phyloP scores from a whole-genome alignment of 805 yeast species.

The Starmerella floricola region DNA sequence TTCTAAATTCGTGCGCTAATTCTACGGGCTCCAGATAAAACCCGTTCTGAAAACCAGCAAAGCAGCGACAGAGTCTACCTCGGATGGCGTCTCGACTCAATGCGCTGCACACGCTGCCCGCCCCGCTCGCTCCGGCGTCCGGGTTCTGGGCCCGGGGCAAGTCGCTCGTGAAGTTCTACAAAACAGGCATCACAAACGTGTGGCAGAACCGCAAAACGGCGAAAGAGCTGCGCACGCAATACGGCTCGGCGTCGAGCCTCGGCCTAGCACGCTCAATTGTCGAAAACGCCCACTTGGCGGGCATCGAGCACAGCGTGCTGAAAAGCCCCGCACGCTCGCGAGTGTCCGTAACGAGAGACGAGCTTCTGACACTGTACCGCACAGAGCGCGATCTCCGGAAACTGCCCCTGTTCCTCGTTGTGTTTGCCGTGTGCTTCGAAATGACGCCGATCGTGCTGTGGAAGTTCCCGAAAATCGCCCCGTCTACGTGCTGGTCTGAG shows the following conservation, averaged over 20 bases:
- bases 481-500: slow-evolving; percentile 40
- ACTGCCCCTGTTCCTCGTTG: slow-evolving; percentile 46
- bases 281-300: slow-evolving; percentile 17
- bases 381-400: slow-evolving; percentile 40
- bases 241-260: slow-evolving; percentile 14
- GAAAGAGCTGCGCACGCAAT: slow-evolving; percentile 13
- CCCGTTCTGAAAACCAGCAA: too few relatives aligned
- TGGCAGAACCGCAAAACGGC: slow-evolving; percentile 33
- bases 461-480: slow-evolving; percentile 44
- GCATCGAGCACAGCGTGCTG: slow-evolving; percentile 5
- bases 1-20: too few relatives aligned
- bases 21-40: too few relatives aligned
- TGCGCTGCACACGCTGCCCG: slow-evolving; percentile 28
- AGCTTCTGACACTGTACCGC: slow-evolving; percentile 41
- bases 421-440: slow-evolving; percentile 47
- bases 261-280: slow-evolving; percentile 19
- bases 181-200: slow-evolving; percentile 37
- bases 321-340: not conserved
- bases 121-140: slow-evolving; percentile 16
- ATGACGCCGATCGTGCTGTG: slow-evolving; percentile 42
- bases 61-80: too few relatives aligned
- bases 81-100: slow-evolving; percentile 14
- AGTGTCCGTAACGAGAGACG: slow-evolving; percentile 31
- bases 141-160: slow-evolving; percentile 23
- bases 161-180: slow-evolving; percentile 32